Percentiles rank a stretch among this genome's conserved stretches.
phyloP scores from a whole-genome alignment of 352 stramenopile genomes.

The Phytopythium aichiense region DNA sequence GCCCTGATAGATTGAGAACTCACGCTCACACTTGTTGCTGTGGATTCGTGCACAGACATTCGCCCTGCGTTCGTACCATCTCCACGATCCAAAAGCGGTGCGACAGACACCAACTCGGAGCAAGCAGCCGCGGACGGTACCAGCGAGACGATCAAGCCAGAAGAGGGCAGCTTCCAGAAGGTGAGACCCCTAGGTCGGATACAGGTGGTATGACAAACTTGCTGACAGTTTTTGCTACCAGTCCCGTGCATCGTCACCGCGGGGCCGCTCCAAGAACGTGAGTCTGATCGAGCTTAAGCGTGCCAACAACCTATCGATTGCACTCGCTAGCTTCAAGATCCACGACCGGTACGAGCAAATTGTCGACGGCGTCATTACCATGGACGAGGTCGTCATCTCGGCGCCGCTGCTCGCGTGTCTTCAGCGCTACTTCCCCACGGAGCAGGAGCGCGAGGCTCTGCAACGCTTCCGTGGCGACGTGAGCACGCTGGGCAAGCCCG shows the following conservation, averaged over 20 bases:
- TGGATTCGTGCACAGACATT: constrained; percentile 21
- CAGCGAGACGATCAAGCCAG: neutral
- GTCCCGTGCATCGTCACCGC: constrained; percentile 63
- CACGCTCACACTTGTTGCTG: neutral
- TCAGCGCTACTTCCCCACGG: constrained; percentile 72
- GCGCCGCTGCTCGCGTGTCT: constrained; percentile 61
- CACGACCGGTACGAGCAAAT: constrained; percentile 64
- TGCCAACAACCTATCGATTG: constrained; percentile 73
- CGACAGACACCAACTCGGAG: constrained; percentile 16
- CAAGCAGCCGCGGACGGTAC: constrained; percentile 15
- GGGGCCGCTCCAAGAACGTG: constrained; percentile 69
- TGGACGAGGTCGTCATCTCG: constrained; percentile 57
- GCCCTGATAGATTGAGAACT: constrained; percentile 5
- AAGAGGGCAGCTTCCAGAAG: constrained; percentile 50
- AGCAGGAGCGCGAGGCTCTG: constrained; percentile 49
- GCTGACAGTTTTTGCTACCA: constrained; percentile 9
- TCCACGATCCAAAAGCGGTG: constrained; percentile 32
- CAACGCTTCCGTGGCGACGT: constrained; percentile 38
- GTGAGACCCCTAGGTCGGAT: constrained; percentile 13
- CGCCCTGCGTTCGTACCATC: constrained; percentile 50
- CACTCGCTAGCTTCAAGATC: constrained; percentile 77
- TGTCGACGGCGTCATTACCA: constrained; percentile 45
- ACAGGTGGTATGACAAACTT: neutral
- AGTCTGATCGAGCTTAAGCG: constrained; percentile 77
- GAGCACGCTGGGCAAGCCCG: constrained; percentile 55